These are phyloP conservation scores for Mortierella polycephala DNA, from an alignment of 371 early-diverging fungal genomes.

Conservation along the genomic window DNA sequence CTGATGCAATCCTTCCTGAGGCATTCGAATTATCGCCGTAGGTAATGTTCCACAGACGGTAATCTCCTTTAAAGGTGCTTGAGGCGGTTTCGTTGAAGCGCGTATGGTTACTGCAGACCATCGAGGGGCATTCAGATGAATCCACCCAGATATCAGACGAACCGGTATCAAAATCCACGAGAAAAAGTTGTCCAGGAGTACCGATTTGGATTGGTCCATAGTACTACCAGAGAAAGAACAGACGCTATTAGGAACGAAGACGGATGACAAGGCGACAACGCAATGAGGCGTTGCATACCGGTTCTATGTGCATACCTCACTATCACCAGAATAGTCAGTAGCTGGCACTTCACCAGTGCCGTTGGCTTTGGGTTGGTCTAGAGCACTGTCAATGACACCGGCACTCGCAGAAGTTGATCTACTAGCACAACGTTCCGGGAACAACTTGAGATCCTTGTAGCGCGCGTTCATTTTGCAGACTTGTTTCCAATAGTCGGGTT, in stretches of 20 bases:
- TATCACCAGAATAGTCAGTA: no score
- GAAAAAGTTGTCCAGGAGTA: not conserved
- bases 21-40: slow-evolving; percentile 58
- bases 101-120: slow-evolving; percentile 24
- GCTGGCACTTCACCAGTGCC: no score
- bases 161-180: slow-evolving; percentile 6
- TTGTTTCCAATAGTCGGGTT: not conserved
- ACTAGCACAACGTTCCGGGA: not conserved
- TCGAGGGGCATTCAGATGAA: slow-evolving; percentile 9
- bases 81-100: slow-evolving; percentile 52
- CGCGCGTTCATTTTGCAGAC: not conserved
- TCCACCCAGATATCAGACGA: slow-evolving; percentile 38
- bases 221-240: not conserved
- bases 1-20: slow-evolving; percentile 51
- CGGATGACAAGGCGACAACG: no score
- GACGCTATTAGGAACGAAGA: not conserved
- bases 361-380: no score
- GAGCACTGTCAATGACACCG: not conserved
- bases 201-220: not conserved
- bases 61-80: slow-evolving; percentile 48
- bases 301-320: no score
- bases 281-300: not conserved
- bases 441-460: not conserved
- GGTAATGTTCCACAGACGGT: slow-evolving; percentile 48
- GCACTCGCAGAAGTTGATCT: not conserved